Evolutionary conservation across 1,284 basidiomycete genomes (phyloP), one percentile per base, ranked within the genome.

Genomic region (Pyrrhoderma lamaoense): DNA sequence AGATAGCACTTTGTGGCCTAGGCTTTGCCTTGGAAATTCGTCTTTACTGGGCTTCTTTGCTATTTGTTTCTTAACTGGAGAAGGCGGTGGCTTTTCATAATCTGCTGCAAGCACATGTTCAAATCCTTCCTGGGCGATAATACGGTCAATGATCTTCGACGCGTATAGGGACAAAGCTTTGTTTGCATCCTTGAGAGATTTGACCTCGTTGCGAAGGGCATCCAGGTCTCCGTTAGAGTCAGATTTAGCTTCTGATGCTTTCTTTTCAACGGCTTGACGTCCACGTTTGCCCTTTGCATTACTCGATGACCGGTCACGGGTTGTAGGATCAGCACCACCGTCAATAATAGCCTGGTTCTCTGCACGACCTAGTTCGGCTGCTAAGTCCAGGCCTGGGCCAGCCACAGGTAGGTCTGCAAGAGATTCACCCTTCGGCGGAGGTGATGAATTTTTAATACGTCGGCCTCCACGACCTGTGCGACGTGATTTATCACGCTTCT

Each of bases 101-200:
- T 96, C 93, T 45, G 80, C 81, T 19, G 93, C 87, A 23, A 96
- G 79, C 49, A 97, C 85, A 60, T 93, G 89, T 66, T 97, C 93
- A 67, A 92, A 95, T 25, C 92, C 93, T 67, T 94, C 92, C 63
- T 91, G 83, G 2, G 90, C 80, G 56, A 95, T 92, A 65, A 97
- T 95, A 49, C 93, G 82, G 70, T 97, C 92, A 60, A 97, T 86
- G 61, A 97, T 96, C 74, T 96, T 97, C 50, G 89, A 92, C 16
- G 93, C 92, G 64, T 97, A 97, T 19, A 97, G 70, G 14, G 89
- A 90, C 9, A 97, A 72, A 0, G 92, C 93, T 65, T 94, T 94
- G 75, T 96, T 96, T 43, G 91, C 90, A 65, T 97, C 94, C 64
- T 88, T 89, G 64, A 96, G 79, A 38, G 80, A 83, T 68, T 93